Evolutionary conservation across 139 green algal genomes (phyloP).

Genomic region (Closterium sp.): DNA sequence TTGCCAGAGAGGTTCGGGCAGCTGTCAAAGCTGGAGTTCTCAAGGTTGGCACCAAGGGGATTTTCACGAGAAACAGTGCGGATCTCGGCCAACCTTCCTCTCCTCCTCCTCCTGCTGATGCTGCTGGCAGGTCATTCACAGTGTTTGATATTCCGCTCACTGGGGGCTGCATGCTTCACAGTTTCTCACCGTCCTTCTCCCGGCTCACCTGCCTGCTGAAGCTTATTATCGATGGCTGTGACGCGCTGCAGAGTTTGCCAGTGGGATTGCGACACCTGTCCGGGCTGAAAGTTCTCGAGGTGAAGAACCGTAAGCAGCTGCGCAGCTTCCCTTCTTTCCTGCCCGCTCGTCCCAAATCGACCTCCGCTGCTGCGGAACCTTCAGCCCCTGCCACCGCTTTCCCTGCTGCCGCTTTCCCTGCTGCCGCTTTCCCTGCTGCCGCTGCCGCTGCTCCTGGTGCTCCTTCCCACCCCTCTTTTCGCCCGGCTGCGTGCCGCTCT

Average conservation of each 20-base stretch:
- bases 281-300: background rate
- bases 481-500: no score
- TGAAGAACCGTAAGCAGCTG: background rate
- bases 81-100: background rate
- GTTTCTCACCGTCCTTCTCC: background rate
- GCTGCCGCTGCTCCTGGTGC: background rate
- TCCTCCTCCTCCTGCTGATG: no score
- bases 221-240: background rate
- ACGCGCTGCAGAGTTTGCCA: background rate
- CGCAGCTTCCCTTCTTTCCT: background rate
- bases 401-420: background rate
- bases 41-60: background rate
- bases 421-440: background rate
- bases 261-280: background rate
- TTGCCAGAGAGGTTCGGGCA: background rate
- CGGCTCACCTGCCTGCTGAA: background rate
- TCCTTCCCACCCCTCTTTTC: background rate
- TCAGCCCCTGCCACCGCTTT: background rate
- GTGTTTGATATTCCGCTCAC: background rate
- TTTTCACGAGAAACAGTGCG: background rate
- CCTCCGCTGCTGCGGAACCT: background rate
- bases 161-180: background rate
- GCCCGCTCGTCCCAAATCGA: background rate
- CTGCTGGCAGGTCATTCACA: background rate
- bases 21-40: background rate